Conservation (phyloP, 768 basidiomycete species). For the Suillus fuscotomentosus region DNA sequence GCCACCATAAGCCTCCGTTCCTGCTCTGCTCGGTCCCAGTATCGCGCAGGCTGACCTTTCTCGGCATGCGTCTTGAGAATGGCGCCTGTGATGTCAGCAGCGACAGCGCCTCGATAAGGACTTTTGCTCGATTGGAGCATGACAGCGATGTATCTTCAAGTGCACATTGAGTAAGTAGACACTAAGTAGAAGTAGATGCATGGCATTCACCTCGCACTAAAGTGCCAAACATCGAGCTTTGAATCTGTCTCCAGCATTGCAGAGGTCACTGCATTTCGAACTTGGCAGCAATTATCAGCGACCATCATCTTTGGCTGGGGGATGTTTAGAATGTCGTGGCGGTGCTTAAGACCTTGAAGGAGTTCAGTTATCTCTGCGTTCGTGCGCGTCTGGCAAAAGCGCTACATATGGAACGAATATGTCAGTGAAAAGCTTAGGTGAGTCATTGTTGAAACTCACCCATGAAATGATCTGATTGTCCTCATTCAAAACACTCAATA, state of each 20-base stretch:
- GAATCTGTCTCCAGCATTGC: conserved; percentile 5
- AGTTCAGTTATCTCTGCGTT: conserved; percentile 15
- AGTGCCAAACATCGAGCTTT: conserved; percentile 19
- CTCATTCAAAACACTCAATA: conserved; percentile 17
- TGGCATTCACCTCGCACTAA: conserved; percentile 14
- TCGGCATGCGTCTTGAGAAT: conserved; percentile 9
- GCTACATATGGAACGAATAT: neutral
- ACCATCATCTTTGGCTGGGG: conserved; percentile 14
- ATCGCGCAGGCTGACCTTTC: too few species aligned
- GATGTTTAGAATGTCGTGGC: conserved; percentile 7
- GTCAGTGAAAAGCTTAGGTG: neutral
- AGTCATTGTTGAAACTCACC: conserved; percentile 9
- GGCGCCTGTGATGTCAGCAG: conserved; percentile 10
- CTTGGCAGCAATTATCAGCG: conserved; percentile 22
- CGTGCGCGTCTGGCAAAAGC: conserved; percentile 14
- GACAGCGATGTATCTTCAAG: conserved; percentile 8
- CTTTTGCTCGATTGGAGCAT: conserved; percentile 14
- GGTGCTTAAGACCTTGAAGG: conserved; percentile 10
- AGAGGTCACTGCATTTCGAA: conserved; percentile 4
- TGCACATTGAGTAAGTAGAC: too few species aligned
- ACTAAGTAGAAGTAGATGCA: neutral
- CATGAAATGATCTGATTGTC: conserved; percentile 13
- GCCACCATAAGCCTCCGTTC: neutral
- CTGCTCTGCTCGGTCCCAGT: too few species aligned
- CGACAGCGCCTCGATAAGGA: neutral